Evolutionary conservation across 2,329 filamentous ascomycete genomes (phyloP).

Genomic region (Hirsutella minnesotensis): DNA sequence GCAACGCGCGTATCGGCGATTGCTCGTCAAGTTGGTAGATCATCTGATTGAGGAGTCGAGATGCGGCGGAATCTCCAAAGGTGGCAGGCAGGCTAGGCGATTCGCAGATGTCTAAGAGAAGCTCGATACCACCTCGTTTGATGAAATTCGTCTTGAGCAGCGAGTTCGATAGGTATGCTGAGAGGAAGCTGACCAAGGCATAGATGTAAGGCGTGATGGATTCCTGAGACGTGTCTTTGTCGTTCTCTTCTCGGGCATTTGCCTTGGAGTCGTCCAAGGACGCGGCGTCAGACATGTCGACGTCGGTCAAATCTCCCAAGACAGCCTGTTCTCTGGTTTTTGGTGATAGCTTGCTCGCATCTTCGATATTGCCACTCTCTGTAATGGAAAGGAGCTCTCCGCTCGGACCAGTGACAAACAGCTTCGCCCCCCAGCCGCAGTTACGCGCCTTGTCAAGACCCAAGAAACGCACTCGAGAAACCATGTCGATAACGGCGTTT

Average conservation of each 20-base stretch:
- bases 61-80: slow-evolving; percentile 48
- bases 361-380: slow-evolving; percentile 31
- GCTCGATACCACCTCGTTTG: slow-evolving; percentile 67
- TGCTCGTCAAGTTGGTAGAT: slow-evolving; percentile 69
- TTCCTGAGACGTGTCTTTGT: slow-evolving; percentile 14
- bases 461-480: slow-evolving; percentile 66
- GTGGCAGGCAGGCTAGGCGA: slow-evolving; percentile 64
- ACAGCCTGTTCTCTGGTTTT: slow-evolving; percentile 28
- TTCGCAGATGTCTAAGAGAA: slow-evolving; percentile 72
- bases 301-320: slow-evolving; percentile 31
- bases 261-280: slow-evolving; percentile 6
- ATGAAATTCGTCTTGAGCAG: slow-evolving; percentile 64
- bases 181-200: slow-evolving; percentile 65
- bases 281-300: slow-evolving; percentile 53
- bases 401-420: slow-evolving; percentile 51
- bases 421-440: slow-evolving; percentile 64
- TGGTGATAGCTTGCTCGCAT: slow-evolving; percentile 13
- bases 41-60: slow-evolving; percentile 60
- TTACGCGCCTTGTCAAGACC: slow-evolving; percentile 58
- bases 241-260: slow-evolving; percentile 7
- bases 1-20: slow-evolving; percentile 69
- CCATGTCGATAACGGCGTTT: slow-evolving; percentile 79
- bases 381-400: slow-evolving; percentile 42
- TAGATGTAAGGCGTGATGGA: slow-evolving; percentile 58
- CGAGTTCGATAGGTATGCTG: slow-evolving; percentile 61